Conservation (phyloP, 495 filamentous ascomycete genomes). For the Penicillium mononematosum region DNA sequence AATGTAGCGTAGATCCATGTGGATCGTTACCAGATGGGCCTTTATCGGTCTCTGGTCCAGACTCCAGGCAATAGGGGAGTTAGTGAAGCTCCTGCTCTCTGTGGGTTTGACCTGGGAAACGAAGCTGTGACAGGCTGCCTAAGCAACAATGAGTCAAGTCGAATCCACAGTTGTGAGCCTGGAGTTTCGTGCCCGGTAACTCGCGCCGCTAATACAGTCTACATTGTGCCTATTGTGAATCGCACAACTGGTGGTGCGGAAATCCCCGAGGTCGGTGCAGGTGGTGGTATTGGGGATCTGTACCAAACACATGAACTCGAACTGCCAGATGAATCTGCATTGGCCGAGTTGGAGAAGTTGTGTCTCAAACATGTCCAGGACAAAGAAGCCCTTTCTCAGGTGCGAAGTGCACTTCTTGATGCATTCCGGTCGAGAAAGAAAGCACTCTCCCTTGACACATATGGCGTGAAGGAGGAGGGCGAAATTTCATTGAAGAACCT, state of each 20-base stretch:
- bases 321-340: slow-evolving; percentile 43
- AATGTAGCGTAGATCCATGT: slow-evolving; percentile 64
- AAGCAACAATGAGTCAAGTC: slow-evolving; percentile 59
- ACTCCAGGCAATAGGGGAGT: slow-evolving; percentile 31
- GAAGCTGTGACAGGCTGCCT: slow-evolving; percentile 64
- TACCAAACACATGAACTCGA: slow-evolving; percentile 64
- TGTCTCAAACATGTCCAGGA: slow-evolving; percentile 44
- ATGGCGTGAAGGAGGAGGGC: slow-evolving; percentile 38
- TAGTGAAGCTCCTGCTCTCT: slow-evolving; percentile 63
- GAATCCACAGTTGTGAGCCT: slow-evolving; percentile 86
- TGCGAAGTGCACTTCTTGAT: slow-evolving; percentile 31
- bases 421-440: slow-evolving; percentile 38
- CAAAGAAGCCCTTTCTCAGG: slow-evolving; percentile 30
- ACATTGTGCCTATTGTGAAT: slow-evolving; percentile 74
- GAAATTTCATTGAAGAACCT: slow-evolving; percentile 49
- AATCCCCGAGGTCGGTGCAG: slow-evolving; percentile 71
- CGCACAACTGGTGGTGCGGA: slow-evolving; percentile 56
- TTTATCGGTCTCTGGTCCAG: slow-evolving; percentile 66
- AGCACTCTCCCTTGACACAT: slow-evolving; percentile 42
- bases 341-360: slow-evolving; percentile 48
- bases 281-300: slow-evolving; percentile 76
- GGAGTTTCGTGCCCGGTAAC: slow-evolving; percentile 61
- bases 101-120: slow-evolving; percentile 78
- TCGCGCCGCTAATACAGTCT: slow-evolving; percentile 58
- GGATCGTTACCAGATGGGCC: slow-evolving; percentile 71